Evolutionary conservation across 768 basidiomycete species (phyloP), one percentile per base, ranked within the genome.

Genomic region (Ramaria sp.): DNA sequence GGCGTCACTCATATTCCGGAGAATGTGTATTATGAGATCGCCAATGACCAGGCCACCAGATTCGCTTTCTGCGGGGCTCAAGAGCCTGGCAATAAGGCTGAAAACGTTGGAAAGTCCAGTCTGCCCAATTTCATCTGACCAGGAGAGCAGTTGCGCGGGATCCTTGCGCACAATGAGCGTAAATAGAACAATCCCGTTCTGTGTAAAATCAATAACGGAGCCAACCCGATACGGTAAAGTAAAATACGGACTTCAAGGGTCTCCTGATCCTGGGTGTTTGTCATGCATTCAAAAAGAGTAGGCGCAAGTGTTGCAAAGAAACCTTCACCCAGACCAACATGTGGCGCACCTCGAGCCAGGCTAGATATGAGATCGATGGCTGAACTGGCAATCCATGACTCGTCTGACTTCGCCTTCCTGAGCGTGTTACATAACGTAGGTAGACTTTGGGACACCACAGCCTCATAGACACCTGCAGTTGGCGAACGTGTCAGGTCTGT

Each of bases 11-110:
- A 89, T 88, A 58, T 80, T 82, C 24, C 95, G 78, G 48, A 99
- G 73, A 24, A 98, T 73, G 61, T 97, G 93, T 59, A 98, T 88
- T 64, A 99, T 88, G 41, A 99, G 74, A 63, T 98, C 95, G 18
- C 96, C 96, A 45, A 97, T 85, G 50, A 88, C 85, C 20, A 98
- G 77, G 9, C 94, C 95, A 38, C 88, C 92, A 0, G 93, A 86
- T 67, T 99, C 96, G 58, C 92, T 88, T 58, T 88, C 81, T 57
- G 74, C 79, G 0, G 74, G 74, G 55, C 82, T 78, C 25, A 99
- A 72, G 43, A 88, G 77, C 58, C 78, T 81, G 25, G 85, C 89
- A 34, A 97, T 80, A 39, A 96, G 71, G 12, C 75, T 73, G 44
- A 97, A 73, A 15, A 88, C 76, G 56, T 82, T 75, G 34, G 85